Percentiles rank a stretch among this genome's conserved stretches.
phyloP scores from a whole-genome alignment of 2,329 filamentous ascomycete species.

The Fusarium foetens region DNA sequence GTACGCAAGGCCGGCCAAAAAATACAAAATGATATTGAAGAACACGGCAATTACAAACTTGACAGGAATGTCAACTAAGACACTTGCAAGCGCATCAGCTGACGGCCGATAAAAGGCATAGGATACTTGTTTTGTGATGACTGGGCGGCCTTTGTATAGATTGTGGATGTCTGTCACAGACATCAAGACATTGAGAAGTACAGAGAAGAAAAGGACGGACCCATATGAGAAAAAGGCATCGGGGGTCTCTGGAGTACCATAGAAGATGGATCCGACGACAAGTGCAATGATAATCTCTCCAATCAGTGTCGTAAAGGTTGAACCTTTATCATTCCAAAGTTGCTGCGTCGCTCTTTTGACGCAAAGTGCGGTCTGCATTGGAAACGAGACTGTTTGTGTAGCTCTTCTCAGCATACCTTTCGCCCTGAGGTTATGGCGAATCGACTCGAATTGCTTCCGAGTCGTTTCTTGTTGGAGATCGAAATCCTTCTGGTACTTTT shows the following conservation, averaged over 20 bases:
- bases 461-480: slow-evolving; percentile 42
- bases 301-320: slow-evolving; percentile 46
- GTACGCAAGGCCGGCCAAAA: slow-evolving; percentile 64
- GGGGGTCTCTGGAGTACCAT: slow-evolving; percentile 59
- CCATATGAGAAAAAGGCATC: slow-evolving; percentile 65
- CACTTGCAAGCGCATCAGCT: slow-evolving; percentile 63
- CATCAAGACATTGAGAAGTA: slow-evolving; percentile 67
- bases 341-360: slow-evolving; percentile 62
- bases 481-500: slow-evolving; percentile 58
- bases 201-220: slow-evolving; percentile 67
- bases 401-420: not conserved
- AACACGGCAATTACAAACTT: slow-evolving; percentile 61
- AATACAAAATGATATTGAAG: slow-evolving; percentile 70
- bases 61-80: slow-evolving; percentile 65
- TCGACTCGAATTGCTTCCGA: slow-evolving; percentile 60
- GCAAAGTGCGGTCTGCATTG: slow-evolving; percentile 64
- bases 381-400: slow-evolving; percentile 53
- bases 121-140: slow-evolving; percentile 59
- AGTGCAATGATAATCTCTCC: slow-evolving; percentile 61
- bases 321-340: slow-evolving; percentile 62
- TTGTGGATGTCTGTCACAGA: slow-evolving; percentile 65
- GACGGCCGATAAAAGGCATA: slow-evolving; percentile 63
- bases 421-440: slow-evolving; percentile 45
- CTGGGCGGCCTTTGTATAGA: slow-evolving; percentile 56
- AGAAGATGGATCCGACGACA: slow-evolving; percentile 71